These are phyloP conservation scores for Rosa chinensis DNA, from an alignment of 306 rosid species.

Conservation along the genomic window DNA sequence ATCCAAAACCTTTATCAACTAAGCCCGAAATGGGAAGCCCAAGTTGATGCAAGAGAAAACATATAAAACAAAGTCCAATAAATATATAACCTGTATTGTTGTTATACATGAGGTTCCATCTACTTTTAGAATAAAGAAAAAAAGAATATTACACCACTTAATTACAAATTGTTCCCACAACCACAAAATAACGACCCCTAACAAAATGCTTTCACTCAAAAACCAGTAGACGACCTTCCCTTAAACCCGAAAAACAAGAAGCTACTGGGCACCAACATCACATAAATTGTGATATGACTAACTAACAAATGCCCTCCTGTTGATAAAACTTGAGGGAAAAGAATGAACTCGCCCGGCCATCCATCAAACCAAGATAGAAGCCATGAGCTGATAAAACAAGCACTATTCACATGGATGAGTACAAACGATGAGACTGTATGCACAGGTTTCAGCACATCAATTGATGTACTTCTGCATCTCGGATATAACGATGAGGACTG, in stretches of 20 bases:
- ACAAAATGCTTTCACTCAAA: conserved; percentile 45
- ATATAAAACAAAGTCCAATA: conserved; percentile 8
- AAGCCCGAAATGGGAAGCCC: not conserved
- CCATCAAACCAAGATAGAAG: conserved; percentile 66
- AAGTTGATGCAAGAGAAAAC: not conserved
- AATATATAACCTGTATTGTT: conserved; percentile 10
- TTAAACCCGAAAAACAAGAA: conserved; percentile 40
- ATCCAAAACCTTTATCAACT: not conserved
- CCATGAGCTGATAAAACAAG: conserved; percentile 39
- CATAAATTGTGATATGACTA: conserved; percentile 52
- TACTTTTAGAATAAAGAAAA: not conserved
- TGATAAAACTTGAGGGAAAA: conserved; percentile 67
- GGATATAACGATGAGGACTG: conserved; percentile 23
- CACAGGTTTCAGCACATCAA: conserved; percentile 63
- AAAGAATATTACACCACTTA: conserved; percentile 37
- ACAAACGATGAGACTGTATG: conserved; percentile 46
- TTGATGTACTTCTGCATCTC: conserved; percentile 38
- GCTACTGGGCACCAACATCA: conserved; percentile 52
- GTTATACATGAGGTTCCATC: conserved; percentile 19
- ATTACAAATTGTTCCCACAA: conserved; percentile 41
- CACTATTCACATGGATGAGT: conserved; percentile 59
- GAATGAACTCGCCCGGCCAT: conserved; percentile 54
- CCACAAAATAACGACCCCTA: conserved; percentile 45
- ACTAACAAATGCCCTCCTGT: conserved; percentile 60
- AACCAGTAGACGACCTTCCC: conserved; percentile 41